Base-by-base conservation (phyloP, 306 rosid genomes). In the Trichosanthes cucumerina region DNA sequence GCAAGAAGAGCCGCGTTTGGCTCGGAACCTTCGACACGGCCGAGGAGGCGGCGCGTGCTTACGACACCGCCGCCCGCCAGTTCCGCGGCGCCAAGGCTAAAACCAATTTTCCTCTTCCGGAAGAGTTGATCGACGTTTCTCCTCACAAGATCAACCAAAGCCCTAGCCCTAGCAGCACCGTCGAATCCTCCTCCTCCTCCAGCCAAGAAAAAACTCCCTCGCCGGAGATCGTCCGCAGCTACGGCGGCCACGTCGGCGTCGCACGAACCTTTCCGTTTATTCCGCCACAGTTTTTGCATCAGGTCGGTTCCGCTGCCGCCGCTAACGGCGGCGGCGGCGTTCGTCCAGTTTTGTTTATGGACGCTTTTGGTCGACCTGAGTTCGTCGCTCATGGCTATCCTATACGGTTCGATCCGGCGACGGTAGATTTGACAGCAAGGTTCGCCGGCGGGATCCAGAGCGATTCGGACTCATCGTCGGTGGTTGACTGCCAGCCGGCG, bases 401-500 rank as follows among this genome's bases (percentile, higher is more conserved):
- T 0, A n/a, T 82, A 10, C 82, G 82, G 38, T 84, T 86, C 58
- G 88, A 87, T 10, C 77, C 82, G 46, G 78, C 16, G 0, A 79
- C 88, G 64, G 80, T 85, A 6, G 84, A 78, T 59, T 72, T 78
- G 19, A 83, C 72, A 21, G n/a, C 59, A 13, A 66, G 82, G 15
- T 68, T 80, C 33, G 16, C 81, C 0, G 80, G 84, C 60, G 78
- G 79, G 44, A 44, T 64, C n/a, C 88, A 82, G 78, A 88, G 87
- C 44, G 87, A 90, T 50, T 82, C 90, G 0, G 90, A 86, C 63
- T 86, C 89, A 0, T 86, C 91, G 12, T 86, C 88, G 9, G 86
- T 81, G 43, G 82, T 84, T 3, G 90, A 88, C 79, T 86, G 62
- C 57, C 86, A 81, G 38, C 91, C 93, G 23, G 84, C 70, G 9